phyloP scores from a whole-genome alignment of 2,329 filamentous ascomycete species.

The Fusarium sp. region DNA sequence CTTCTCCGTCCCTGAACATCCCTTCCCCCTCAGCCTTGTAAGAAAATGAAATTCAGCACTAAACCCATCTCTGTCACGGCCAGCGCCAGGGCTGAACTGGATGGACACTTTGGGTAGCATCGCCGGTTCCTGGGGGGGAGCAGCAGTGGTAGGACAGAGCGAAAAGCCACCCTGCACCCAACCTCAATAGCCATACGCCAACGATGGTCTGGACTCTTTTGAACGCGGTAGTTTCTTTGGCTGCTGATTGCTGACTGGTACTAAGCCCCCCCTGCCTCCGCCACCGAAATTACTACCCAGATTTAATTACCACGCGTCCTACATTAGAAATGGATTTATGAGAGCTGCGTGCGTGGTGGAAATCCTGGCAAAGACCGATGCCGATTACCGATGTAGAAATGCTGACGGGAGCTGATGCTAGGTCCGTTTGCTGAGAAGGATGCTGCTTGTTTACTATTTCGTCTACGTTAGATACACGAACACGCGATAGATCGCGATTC shows the following conservation, averaged over 20 bases:
- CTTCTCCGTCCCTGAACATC: not conserved
- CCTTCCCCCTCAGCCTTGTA: conserved; percentile 30
- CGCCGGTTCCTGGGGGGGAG: conserved; percentile 28
- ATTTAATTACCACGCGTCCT: conserved; percentile 17
- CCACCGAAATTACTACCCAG: conserved; percentile 11
- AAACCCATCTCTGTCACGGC: conserved; percentile 26
- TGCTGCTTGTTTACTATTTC: conserved; percentile 2
- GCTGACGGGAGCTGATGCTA: not conserved
- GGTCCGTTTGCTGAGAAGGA: not conserved
- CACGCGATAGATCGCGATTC: not conserved
- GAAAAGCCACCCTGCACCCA: conserved; percentile 34
- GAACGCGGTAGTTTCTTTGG: not conserved
- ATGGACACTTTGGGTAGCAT: conserved; percentile 10
- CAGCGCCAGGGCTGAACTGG: conserved; percentile 26
- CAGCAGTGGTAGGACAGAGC: conserved; percentile 27
- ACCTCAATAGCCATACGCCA: conserved; percentile 33
- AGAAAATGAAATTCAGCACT: conserved; percentile 21
- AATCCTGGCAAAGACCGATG: conserved; percentile 18
- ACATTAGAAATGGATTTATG: not conserved
- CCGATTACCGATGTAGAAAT: conserved; percentile 4
- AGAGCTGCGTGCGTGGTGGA: not conserved
- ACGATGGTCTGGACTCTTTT: conserved; percentile 32
- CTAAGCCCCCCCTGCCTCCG: conserved; percentile 21
- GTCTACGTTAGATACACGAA: not conserved
- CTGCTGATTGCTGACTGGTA: conserved; percentile 17